phyloP scores from a whole-genome alignment of 352 stramenopile genomes.

The Globisporangium acanthophoron region DNA sequence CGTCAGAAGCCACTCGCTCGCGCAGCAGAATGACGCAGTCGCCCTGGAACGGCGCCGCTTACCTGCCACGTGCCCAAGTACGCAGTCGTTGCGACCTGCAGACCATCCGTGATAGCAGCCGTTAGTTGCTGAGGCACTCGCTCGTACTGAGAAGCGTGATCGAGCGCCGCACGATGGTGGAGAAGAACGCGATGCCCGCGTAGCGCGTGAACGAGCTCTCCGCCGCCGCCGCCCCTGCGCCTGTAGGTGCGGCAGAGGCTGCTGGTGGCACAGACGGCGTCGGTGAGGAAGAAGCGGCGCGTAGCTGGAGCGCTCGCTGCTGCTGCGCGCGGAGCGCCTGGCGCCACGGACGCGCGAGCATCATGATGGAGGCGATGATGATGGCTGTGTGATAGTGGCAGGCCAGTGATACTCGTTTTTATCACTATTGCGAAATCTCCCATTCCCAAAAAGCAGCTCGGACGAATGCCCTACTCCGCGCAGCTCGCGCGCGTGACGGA shows the following conservation, averaged over 20 bases:
- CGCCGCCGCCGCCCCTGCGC: neutral
- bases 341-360: neutral
- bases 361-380: neutral
- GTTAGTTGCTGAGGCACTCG: neutral
- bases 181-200: slow-evolving; percentile 81
- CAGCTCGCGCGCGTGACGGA: slow-evolving; percentile 41
- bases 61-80: slow-evolving; percentile 82
- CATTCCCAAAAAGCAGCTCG: neutral
- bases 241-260: neutral
- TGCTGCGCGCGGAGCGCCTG: neutral
- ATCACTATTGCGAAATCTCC: neutral
- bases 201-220: slow-evolving; percentile 78
- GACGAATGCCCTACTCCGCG: slow-evolving; percentile 3
- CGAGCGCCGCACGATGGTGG: slow-evolving; percentile 47
- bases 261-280: neutral
- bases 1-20: neutral
- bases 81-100: slow-evolving; percentile 61
- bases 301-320: neutral
- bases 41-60: neutral
- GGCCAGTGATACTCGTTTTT: neutral
- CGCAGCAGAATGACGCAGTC: neutral
- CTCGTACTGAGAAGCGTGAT: too few species aligned
- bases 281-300: neutral
- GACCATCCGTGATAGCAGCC: neutral
- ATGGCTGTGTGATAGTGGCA: neutral